Conservation (phyloP, 495 filamentous ascomycete genomes). For the Lichina pygmaea region DNA sequence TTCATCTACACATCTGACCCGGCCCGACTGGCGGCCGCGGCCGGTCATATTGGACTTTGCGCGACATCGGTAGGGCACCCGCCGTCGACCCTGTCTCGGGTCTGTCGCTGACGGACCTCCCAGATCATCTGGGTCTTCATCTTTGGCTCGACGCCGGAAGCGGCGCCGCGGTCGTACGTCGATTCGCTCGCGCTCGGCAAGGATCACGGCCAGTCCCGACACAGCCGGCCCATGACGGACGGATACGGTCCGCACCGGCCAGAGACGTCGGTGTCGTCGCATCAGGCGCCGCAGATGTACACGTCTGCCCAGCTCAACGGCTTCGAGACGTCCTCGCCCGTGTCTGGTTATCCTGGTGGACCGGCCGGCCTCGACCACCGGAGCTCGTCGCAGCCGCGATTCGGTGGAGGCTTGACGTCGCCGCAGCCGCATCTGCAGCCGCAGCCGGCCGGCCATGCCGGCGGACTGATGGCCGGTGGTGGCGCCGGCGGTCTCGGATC, state of each 20-base stretch:
- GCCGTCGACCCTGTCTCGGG: too few relatives aligned
- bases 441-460: background rate
- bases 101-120: background rate
- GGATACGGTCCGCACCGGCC: constrained; percentile 33
- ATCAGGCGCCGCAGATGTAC: constrained; percentile 77
- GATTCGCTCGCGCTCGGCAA: constrained; percentile 92
- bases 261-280: constrained; percentile 50
- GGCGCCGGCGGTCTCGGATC: background rate
- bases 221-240: constrained; percentile 41
- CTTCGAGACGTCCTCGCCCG: constrained; percentile 85
- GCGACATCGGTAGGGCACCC: constrained; percentile 54
- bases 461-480: background rate
- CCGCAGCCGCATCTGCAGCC: background rate
- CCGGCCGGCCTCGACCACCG: constrained; percentile 27
- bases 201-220: constrained; percentile 30
- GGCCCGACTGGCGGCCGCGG: constrained; percentile 62
- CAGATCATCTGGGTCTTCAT: constrained; percentile 98
- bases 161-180: constrained; percentile 69
- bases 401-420: constrained; percentile 10
- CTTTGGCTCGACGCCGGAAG: constrained; percentile 77
- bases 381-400: constrained; percentile 29
- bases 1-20: constrained; percentile 43
- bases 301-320: constrained; percentile 83
- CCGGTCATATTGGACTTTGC: constrained; percentile 83
- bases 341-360: constrained; percentile 49